These are phyloP conservation scores for Ambrosia hybrid DNA, from an alignment of 140 eudicot species.

Conservation along the genomic window DNA sequence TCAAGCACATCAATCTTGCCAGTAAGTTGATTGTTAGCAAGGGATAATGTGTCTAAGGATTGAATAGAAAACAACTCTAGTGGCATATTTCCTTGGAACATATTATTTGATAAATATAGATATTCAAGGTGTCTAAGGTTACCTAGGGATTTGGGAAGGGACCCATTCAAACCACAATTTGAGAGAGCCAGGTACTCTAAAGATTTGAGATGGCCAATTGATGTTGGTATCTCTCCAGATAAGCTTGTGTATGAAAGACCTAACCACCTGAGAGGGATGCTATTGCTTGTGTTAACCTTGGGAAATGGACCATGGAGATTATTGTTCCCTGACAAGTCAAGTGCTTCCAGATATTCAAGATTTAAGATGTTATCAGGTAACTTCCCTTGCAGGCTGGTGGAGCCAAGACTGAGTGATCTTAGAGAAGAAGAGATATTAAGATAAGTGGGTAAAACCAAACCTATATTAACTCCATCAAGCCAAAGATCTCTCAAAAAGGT, in stretches of 20 bases:
- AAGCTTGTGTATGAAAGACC: neutral
- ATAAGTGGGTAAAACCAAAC: neutral
- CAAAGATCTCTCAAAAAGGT: neutral
- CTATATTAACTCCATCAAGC: neutral
- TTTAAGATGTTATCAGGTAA: constrained; percentile 19
- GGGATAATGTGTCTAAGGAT: neutral
- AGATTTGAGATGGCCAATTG: constrained; percentile 20
- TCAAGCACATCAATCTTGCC: constrained; percentile 5
- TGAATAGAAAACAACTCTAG: neutral
- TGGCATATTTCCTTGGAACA: neutral
- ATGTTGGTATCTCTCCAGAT: constrained; percentile 17
- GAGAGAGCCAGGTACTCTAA: neutral
- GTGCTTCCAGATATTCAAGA: constrained; percentile 17
- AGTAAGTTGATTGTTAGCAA: neutral
- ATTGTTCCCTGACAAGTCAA: neutral
- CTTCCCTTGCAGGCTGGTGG: constrained; percentile 8
- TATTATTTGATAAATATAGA: neutral
- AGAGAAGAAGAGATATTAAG: neutral
- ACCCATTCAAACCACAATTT: constrained; percentile 20
- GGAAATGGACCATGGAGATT: constrained; percentile 7
- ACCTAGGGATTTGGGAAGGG: constrained; percentile 21
- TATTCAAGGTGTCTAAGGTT: constrained; percentile 6
- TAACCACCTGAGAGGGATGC: constrained; percentile 17
- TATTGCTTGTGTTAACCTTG: neutral
- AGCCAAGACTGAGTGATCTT: neutral